phyloP scores from a whole-genome alignment of 1,284 basidiomycete species.

The Rhodotorula sp. region DNA sequence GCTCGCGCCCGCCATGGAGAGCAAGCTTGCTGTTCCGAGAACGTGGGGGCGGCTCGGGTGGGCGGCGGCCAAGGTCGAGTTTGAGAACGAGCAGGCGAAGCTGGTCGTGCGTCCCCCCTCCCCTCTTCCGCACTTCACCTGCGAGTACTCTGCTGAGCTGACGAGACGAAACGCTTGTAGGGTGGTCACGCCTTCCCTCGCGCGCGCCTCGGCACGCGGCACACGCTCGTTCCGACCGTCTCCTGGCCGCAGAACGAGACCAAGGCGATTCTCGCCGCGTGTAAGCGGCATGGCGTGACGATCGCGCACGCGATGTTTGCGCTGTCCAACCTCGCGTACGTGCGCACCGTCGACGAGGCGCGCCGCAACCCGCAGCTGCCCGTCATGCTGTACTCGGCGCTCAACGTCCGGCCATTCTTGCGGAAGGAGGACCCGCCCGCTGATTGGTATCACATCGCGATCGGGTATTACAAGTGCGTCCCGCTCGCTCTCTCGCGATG shows the following conservation, averaged over 20 bases:
- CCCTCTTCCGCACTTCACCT: neutral
- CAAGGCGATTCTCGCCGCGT: constrained; percentile 58
- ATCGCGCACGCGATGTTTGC: constrained; percentile 74
- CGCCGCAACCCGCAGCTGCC: constrained; percentile 56
- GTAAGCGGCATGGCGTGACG: constrained; percentile 69
- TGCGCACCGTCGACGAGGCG: constrained; percentile 55
- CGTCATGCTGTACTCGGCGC: constrained; percentile 74
- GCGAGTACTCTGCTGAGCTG: too few relatives aligned
- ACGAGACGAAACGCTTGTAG: neutral
- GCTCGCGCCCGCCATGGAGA: constrained; percentile 32
- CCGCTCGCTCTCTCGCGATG: neutral
- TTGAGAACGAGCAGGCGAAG: constrained; percentile 56
- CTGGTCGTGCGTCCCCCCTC: constrained; percentile 36
- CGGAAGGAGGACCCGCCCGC: constrained; percentile 44
- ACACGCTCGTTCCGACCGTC: constrained; percentile 66
- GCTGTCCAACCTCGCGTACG: constrained; percentile 67
- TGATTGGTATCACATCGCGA: constrained; percentile 70
- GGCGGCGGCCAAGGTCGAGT: constrained; percentile 61
- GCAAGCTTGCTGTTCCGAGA: constrained; percentile 8
- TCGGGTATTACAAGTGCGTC: constrained; percentile 54
- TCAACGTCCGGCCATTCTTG: constrained; percentile 69
- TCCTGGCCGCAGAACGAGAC: constrained; percentile 62
- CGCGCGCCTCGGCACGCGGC: constrained; percentile 53
- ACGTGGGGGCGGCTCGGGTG: constrained; percentile 29
- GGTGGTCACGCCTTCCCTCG: constrained; percentile 70